These are phyloP conservation scores for Fusarium temperatum DNA, from an alignment of 2,329 filamentous ascomycete species.

Conservation along the genomic window DNA sequence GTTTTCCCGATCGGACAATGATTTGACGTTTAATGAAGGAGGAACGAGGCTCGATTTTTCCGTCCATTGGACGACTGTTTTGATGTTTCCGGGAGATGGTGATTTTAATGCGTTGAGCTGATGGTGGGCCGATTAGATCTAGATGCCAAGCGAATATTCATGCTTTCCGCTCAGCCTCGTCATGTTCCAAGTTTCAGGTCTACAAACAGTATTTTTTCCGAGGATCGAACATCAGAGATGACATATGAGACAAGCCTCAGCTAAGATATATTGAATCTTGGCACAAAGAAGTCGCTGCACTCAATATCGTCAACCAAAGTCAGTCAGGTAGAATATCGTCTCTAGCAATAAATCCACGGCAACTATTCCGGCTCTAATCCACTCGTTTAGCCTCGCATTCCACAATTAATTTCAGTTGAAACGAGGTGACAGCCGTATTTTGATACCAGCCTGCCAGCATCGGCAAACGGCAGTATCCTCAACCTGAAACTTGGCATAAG, in stretches of 20 bases:
- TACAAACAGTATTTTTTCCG: not conserved
- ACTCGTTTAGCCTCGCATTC: not conserved
- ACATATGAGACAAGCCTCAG: not conserved
- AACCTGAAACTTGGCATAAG: slow-evolving; percentile 11
- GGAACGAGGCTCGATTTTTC: slow-evolving; percentile 32
- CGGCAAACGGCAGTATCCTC: not conserved
- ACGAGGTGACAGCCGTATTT: not conserved
- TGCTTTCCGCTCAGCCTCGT: not conserved
- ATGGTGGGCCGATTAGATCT: slow-evolving; percentile 1
- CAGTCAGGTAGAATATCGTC: not conserved
- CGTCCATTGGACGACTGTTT: slow-evolving; percentile 29
- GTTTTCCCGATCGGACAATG: slow-evolving; percentile 14
- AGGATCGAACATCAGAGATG: not conserved
- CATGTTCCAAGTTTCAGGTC: not conserved
- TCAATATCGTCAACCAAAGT: not conserved
- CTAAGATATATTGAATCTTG: not conserved
- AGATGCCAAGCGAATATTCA: slow-evolving; percentile 1
- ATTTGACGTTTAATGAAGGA: slow-evolving; percentile 30
- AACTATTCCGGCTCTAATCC: not conserved
- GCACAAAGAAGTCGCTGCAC: not conserved
- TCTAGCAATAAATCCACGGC: not conserved
- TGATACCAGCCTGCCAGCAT: not conserved
- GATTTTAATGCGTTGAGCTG: not conserved
- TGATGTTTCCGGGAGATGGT: slow-evolving; percentile 15
- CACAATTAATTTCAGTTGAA: slow-evolving; percentile 16